Percentiles rank a stretch among this genome's conserved stretches.
phyloP scores from a whole-genome alignment of 2,329 filamentous ascomycete species.

The Hymenoscyphus salicellus region DNA sequence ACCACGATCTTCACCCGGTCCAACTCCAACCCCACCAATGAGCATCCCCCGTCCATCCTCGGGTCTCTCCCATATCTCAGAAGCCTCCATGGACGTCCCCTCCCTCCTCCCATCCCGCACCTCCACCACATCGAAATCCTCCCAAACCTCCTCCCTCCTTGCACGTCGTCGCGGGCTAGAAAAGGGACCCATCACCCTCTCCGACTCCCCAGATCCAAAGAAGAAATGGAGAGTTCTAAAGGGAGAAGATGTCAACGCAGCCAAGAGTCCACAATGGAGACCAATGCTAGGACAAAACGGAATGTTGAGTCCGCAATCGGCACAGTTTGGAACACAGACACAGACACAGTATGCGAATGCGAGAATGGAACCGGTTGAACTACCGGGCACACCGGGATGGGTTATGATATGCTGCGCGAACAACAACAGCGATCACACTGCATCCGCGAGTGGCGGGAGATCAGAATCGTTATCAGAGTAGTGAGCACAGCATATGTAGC shows the following conservation, averaged over 20 bases:
- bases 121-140: slow-evolving; percentile 6
- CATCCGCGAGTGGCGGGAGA: too few species aligned
- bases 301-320: neutral
- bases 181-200: slow-evolving; percentile 41
- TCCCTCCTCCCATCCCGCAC: slow-evolving; percentile 5
- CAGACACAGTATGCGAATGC: neutral
- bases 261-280: slow-evolving; percentile 30
- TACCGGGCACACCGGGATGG: slow-evolving; percentile 55
- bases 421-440: neutral
- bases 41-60: neutral
- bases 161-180: slow-evolving; percentile 3
- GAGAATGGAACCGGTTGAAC: slow-evolving; percentile 23
- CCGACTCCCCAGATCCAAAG: slow-evolving; percentile 41
- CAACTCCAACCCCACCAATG: neutral
- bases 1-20: neutral
- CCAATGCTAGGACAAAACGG: slow-evolving; percentile 21
- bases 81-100: slow-evolving; percentile 1
- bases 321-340: slow-evolving; percentile 3
- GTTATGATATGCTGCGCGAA: slow-evolving; percentile 54
- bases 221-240: slow-evolving; percentile 30
- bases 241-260: slow-evolving; percentile 24
- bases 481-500: too few species aligned
- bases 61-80: slow-evolving; percentile 6
- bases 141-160: slow-evolving; percentile 2
- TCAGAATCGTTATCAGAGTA: too few species aligned